phyloP scores from a whole-genome alignment of 75 land plant species.

The Azolla pinnata region DNA sequence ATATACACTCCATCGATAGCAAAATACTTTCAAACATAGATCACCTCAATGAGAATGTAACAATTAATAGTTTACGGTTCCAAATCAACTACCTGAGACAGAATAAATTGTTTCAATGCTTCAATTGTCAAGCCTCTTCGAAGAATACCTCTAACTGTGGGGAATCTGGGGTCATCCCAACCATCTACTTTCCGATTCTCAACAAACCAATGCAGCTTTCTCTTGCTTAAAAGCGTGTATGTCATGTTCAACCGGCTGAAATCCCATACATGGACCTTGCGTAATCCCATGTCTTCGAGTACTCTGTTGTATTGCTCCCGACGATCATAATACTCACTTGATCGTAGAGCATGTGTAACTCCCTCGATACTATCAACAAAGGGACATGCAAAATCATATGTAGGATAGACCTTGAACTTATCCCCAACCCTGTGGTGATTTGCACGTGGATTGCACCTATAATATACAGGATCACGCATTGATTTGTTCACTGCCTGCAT shows the following conservation, averaged over 20 bases:
- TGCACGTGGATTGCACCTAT: slow-evolving; percentile 64
- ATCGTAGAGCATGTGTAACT: slow-evolving; percentile 86
- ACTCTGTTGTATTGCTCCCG: slow-evolving; percentile 81
- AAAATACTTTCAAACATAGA: background rate
- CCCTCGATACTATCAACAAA: slow-evolving; percentile 86
- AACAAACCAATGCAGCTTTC: slow-evolving; percentile 95
- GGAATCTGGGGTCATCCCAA: slow-evolving; percentile 96
- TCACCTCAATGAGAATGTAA: too few relatives aligned
- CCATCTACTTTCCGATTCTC: slow-evolving; percentile 88
- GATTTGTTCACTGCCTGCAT: slow-evolving; percentile 85
- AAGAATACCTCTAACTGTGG: slow-evolving; percentile 79
- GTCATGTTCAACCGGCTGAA: slow-evolving; percentile 89
- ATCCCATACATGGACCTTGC: slow-evolving; percentile 77
- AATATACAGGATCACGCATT: slow-evolving; percentile 89
- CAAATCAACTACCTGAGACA: slow-evolving; percentile 59
- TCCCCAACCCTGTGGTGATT: slow-evolving; percentile 86
- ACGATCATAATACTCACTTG: slow-evolving; percentile 88
- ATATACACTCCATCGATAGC: too few relatives aligned
- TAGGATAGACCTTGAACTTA: slow-evolving; percentile 86
- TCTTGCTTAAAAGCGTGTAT: slow-evolving; percentile 87
- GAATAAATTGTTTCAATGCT: slow-evolving; percentile 78
- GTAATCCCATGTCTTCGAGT: slow-evolving; percentile 67
- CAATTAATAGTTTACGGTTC: too few relatives aligned
- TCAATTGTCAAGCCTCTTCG: slow-evolving; percentile 80
- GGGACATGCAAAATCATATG: slow-evolving; percentile 96